phyloP scores from a whole-genome alignment of 108 stramenopile genomes.

The Cyclotella sp. region DNA sequence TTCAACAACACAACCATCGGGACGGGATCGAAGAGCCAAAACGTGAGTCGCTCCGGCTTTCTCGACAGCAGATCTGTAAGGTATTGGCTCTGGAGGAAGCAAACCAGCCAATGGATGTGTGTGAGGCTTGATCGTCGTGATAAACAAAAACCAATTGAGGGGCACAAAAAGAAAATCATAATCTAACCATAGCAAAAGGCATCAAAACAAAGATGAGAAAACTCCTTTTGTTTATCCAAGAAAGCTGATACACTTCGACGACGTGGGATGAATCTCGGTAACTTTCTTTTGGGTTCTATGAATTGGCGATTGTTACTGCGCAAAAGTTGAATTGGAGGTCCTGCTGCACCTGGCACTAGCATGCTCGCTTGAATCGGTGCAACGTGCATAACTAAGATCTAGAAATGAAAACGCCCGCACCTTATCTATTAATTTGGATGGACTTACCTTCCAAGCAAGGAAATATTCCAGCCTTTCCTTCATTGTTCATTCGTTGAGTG shows the following conservation, averaged over 20 bases:
- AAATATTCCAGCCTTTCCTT: slow-evolving; percentile 52
- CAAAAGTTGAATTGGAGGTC: slow-evolving; percentile 49
- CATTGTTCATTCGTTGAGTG: slow-evolving; percentile 42
- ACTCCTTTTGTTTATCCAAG: slow-evolving; percentile 29
- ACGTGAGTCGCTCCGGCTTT: slow-evolving; percentile 58
- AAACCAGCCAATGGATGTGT: not conserved
- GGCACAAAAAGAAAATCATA: not conserved
- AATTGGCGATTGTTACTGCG: slow-evolving; percentile 43
- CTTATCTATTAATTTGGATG: not conserved
- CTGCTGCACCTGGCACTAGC: slow-evolving; percentile 59
- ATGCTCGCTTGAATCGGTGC: slow-evolving; percentile 19
- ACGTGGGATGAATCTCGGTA: slow-evolving; percentile 35
- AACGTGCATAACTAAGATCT: not conserved
- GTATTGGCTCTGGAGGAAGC: slow-evolving; percentile 39
- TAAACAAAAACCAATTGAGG: not conserved
- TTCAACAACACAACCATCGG: slow-evolving; percentile 54
- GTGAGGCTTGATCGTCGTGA: not conserved
- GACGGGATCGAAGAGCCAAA: slow-evolving; percentile 52
- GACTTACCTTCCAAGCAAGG: slow-evolving; percentile 48
- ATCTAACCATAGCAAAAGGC: slow-evolving; percentile 48
- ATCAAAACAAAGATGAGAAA: slow-evolving; percentile 56
- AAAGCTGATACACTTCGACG: slow-evolving; percentile 1
- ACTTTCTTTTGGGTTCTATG: slow-evolving; percentile 27
- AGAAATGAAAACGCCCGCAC: not conserved
- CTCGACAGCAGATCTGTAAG: slow-evolving; percentile 58